phyloP scores from a whole-genome alignment of 192 early-diverging fungal species.

The Mortierella antarctica region DNA sequence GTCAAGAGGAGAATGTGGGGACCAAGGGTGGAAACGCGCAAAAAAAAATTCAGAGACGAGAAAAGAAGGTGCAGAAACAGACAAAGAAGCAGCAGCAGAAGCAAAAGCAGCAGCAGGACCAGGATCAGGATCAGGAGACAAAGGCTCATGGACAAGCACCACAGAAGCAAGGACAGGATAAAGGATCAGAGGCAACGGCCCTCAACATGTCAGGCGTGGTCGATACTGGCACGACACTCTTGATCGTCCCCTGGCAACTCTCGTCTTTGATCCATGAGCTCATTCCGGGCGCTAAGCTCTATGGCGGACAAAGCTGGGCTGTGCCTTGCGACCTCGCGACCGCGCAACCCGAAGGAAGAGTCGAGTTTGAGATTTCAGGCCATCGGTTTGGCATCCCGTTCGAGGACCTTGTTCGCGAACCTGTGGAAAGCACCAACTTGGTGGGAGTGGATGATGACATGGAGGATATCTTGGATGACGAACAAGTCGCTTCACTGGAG shows the following conservation, averaged over 20 bases:
- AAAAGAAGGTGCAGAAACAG: too few species aligned
- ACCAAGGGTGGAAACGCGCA: too few species aligned
- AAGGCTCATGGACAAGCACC: too few species aligned
- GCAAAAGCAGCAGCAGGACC: neutral
- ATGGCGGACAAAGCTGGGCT: constrained; percentile 12
- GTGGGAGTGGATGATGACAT: too few species aligned
- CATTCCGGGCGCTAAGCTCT: constrained; percentile 6
- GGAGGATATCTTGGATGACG: too few species aligned
- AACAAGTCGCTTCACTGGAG: neutral
- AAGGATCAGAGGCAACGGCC: too few species aligned
- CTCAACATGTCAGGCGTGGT: constrained; percentile 41
- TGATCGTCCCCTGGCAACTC: constrained; percentile 35
- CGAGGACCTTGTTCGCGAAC: constrained; percentile 30
- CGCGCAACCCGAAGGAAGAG: neutral
- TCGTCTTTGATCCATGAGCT: constrained; percentile 10
- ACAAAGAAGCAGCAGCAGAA: neutral
- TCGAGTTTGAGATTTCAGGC: constrained; percentile 25
- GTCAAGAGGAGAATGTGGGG: too few species aligned
- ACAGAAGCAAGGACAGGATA: too few species aligned
- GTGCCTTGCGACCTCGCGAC: constrained; percentile 25
- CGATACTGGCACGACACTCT: constrained; percentile 58
- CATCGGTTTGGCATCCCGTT: constrained; percentile 33
- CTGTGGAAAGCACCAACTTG: too few species aligned
- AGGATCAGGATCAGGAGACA: too few species aligned
- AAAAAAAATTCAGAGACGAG: too few species aligned